These are phyloP conservation scores for Quercus variabilis DNA, from an alignment of 306 rosid genomes.

Conservation along the genomic window DNA sequence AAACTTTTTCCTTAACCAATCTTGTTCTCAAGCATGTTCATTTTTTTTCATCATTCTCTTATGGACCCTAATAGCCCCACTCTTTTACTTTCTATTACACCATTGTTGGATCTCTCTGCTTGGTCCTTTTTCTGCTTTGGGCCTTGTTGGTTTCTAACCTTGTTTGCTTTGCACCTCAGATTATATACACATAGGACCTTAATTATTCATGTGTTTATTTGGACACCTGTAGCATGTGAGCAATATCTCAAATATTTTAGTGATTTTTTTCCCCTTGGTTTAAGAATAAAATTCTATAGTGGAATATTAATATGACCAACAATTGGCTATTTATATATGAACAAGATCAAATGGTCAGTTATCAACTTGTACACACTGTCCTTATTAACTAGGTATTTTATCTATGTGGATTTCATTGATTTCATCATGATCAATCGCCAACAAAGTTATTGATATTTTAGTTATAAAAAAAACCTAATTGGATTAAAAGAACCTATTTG, in stretches of 20 bases:
- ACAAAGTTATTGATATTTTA: too few species aligned
- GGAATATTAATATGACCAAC: too few species aligned
- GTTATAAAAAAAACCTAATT: too few species aligned
- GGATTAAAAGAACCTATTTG: too few species aligned
- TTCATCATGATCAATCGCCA: too few species aligned
- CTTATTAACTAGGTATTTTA: too few species aligned
- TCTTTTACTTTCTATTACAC: constrained; percentile 4
- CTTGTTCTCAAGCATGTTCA: constrained; percentile 43
- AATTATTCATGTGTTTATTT: neutral
- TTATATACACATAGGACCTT: neutral
- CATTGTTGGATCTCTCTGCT: constrained; percentile 20
- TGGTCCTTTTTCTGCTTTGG: constrained; percentile 29
- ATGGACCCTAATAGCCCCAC: constrained; percentile 38
- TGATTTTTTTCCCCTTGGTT: neutral
- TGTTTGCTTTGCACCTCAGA: constrained; percentile 2
- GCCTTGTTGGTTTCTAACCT: constrained; percentile 14
- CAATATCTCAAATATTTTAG: neutral
- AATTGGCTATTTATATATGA: too few species aligned
- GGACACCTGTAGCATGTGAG: neutral
- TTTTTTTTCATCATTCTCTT: constrained; percentile 57
- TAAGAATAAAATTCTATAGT: neutral
- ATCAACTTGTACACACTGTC: too few species aligned
- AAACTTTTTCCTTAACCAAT: constrained; percentile 28
- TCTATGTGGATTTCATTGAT: too few species aligned
- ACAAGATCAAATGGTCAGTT: too few species aligned